These are phyloP conservation scores for Pseudomicrostroma phylloplanum DNA, from an alignment of 1,284 basidiomycete species.

Conservation along the genomic window DNA sequence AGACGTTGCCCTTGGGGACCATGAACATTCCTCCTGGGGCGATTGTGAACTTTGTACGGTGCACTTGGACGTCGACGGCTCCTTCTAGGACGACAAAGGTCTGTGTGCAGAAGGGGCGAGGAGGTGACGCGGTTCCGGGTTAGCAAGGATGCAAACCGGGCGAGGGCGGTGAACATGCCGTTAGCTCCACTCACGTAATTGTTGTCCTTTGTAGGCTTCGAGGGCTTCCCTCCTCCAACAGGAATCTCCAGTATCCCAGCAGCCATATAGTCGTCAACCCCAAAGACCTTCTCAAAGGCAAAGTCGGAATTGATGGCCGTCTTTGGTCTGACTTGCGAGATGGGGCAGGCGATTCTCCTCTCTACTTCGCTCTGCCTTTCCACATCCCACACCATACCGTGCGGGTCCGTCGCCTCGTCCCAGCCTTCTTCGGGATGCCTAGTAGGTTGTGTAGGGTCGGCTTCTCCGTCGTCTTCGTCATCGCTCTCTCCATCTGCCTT, in stretches of 20 bases:
- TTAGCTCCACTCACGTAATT: conserved; percentile 68
- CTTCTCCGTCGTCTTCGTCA: conserved; percentile 51
- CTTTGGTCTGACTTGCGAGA: conserved; percentile 61
- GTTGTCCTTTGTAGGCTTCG: conserved; percentile 85
- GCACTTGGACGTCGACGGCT: conserved; percentile 74
- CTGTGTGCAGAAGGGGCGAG: conserved; percentile 10
- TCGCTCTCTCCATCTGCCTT: conserved; percentile 25
- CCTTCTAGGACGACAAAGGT: conserved; percentile 56
- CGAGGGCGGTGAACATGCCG: neutral
- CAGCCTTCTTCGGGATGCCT: conserved; percentile 62
- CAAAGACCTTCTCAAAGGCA: conserved; percentile 87
- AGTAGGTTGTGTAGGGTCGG: conserved; percentile 54
- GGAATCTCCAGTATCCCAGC: conserved; percentile 80
- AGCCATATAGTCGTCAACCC: conserved; percentile 83
- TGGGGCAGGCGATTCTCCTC: conserved; percentile 68
- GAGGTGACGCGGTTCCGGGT: too few species aligned
- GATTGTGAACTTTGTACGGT: conserved; percentile 70
- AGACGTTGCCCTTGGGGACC: conserved; percentile 84
- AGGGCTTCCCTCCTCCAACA: conserved; percentile 69
- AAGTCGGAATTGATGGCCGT: conserved; percentile 61
- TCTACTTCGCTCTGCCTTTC: conserved; percentile 60
- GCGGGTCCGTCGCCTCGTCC: conserved; percentile 70
- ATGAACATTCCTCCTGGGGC: conserved; percentile 80
- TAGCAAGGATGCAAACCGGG: neutral
- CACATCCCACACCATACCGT: conserved; percentile 67